These are phyloP conservation scores for Neopestalotiopsis clavispora DNA, from an alignment of 2,329 filamentous ascomycete species.

Conservation along the genomic window DNA sequence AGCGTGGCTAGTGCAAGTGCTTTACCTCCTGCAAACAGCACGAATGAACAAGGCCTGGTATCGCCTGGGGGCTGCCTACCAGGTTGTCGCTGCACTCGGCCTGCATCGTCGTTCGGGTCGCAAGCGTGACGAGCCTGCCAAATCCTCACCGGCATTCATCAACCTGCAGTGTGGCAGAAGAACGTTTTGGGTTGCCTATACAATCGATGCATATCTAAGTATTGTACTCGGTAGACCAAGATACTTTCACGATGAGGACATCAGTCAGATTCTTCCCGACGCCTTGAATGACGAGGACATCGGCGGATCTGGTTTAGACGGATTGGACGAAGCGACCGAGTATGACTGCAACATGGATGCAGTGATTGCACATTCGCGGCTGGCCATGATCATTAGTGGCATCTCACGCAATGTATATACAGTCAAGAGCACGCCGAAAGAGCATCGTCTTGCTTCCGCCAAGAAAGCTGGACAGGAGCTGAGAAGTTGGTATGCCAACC, in stretches of 20 bases:
- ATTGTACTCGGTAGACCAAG: conserved; percentile 64
- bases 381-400: background rate
- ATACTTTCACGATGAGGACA: conserved; percentile 68
- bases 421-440: background rate
- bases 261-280: conserved; percentile 43
- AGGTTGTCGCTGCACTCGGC: background rate
- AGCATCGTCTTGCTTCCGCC: background rate
- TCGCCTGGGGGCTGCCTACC: background rate
- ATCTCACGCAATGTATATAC: background rate
- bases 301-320: background rate
- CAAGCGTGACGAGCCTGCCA: background rate
- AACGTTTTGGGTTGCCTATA: conserved; percentile 69
- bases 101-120: background rate
- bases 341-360: conserved; percentile 1
- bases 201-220: conserved; percentile 67
- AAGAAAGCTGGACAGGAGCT: background rate
- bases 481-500: background rate
- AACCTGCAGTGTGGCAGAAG: conserved; percentile 39
- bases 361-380: background rate
- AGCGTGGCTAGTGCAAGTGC: background rate
- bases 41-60: conserved; percentile 2
- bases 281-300: background rate
- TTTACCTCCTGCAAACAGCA: background rate
- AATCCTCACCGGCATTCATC: background rate
- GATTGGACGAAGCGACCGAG: background rate